A percentile compares a stretch with the other conserved stretches of the same genome.
These are phyloP conservation scores for Medakamo hakoo DNA, from an alignment of 139 green algal genomes.

Conservation along the genomic window DNA sequence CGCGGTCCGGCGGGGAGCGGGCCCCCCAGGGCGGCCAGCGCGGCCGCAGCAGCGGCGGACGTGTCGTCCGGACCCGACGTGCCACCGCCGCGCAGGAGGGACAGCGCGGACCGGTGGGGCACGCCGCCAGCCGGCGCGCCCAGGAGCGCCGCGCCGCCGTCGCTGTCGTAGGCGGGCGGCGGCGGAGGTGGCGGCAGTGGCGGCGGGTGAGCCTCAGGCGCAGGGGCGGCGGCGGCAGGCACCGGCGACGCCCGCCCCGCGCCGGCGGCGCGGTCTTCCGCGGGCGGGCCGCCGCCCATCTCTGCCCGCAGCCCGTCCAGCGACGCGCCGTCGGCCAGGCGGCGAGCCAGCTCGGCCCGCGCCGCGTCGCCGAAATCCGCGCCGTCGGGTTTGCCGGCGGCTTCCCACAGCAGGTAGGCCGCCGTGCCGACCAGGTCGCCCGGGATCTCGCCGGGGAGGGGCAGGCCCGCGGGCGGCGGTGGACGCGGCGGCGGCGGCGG, in stretches of 20 bases:
- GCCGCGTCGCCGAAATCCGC: conserved; percentile 46
- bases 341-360: conserved; percentile 26
- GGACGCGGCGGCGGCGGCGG: not conserved
- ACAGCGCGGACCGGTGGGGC: conserved; percentile 38
- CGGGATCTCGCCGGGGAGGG: conserved; percentile 14
- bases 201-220: not conserved
- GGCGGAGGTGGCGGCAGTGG: not conserved
- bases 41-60: conserved; percentile 9
- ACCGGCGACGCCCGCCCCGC: not conserved
- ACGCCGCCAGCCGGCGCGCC: conserved; percentile 6
- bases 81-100: conserved; percentile 39
- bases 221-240: not conserved
- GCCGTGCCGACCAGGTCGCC: conserved; percentile 46
- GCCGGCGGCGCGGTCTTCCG: not conserved
- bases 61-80: no score
- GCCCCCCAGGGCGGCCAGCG: conserved; percentile 29
- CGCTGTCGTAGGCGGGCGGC: conserved; percentile 1
- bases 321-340: conserved; percentile 25
- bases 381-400: conserved; percentile 56
- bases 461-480: not conserved
- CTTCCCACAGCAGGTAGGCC: conserved; percentile 75
- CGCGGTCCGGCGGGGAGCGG: conserved; percentile 3
- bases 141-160: conserved; percentile 3
- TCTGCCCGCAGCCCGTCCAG: conserved; percentile 24
- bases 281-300: conserved; percentile 5